These are phyloP conservation scores for Trichoderma atroviride DNA, from an alignment of 2,329 filamentous ascomycete species.

Conservation along the genomic window DNA sequence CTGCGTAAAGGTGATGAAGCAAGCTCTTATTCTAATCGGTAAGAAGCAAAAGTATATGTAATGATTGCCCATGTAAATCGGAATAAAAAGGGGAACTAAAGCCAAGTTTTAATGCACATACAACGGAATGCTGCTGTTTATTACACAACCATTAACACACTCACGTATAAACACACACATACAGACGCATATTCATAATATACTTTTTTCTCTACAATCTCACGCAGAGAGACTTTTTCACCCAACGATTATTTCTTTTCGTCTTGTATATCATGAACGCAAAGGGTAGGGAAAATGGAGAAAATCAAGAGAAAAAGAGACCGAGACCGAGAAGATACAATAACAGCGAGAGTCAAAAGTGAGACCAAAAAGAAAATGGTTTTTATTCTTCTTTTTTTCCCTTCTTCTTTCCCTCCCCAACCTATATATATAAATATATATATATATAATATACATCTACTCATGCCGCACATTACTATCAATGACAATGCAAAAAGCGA, in stretches of 20 bases:
- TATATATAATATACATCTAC: not conserved
- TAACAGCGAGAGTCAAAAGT: not conserved
- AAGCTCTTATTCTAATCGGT: no score
- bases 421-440: not conserved
- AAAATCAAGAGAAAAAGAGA: not conserved
- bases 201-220: not conserved
- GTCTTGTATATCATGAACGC: not conserved
- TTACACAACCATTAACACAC: not conserved
- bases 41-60: not conserved
- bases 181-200: not conserved
- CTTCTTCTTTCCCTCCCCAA: not conserved
- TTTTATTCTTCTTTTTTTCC: not conserved
- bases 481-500: not conserved
- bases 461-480: not conserved
- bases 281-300: not conserved
- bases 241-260: not conserved
- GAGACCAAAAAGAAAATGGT: not conserved
- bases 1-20: no score
- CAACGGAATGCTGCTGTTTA: conserved; percentile 3
- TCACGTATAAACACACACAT: not conserved
- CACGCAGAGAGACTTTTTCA: no score
- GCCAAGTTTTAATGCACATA: not conserved
- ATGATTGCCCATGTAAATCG: no score
- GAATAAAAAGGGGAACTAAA: not conserved
- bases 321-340: not conserved